Evolutionary conservation across 805 yeast genomes (phyloP), one percentile per base, ranked within the genome.

Genomic region (Ogataea wickerhamii): DNA sequence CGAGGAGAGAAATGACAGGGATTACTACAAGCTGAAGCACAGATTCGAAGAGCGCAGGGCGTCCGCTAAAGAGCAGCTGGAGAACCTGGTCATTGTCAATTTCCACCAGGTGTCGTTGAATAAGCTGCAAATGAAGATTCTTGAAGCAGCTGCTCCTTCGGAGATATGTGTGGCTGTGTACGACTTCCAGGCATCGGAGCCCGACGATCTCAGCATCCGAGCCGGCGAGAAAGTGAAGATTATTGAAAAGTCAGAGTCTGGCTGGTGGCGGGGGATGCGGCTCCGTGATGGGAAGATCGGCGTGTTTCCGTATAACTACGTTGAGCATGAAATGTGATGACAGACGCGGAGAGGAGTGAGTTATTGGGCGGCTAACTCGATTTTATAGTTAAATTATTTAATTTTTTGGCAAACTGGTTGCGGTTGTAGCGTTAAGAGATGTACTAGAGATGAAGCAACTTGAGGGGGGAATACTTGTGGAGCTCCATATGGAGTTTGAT

Each of bases 301-400:
- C 0, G 44, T 61, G 35, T 68, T 74, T 40, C 80, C 80, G 4
- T 56, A 59, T 23, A 74, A 74, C 38, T 72, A 72, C 45, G 71
- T 71, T 13, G 51, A 51, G n/a, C 89, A 18, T 82, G 74, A 1
- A 88, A 82, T 19, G 91, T 89, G 45, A 79, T 72, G 1, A 87
- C 74, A 27, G 81, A 72, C 0, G 82, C 85, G 45, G 79, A 57
- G 14, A 11, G 4, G n/a, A 19, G 20, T 26, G 26, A 18, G 34
- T n/a, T n/a, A n/a, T n/a, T n/a, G n/a, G n/a, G n/a, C n/a, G n/a
- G n/a, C n/a, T 31, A 20, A 20, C 25, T 18, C 19, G 36, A 11
- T 22, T 2, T 25, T 17, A n/a, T 6, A 32, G 36, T 21, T 32
- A 37, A 36, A 36, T 12, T 37, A n/a, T n/a, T n/a, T n/a, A n/a